Percentiles rank a stretch among this genome's conserved stretches.
Conservation (phyloP, 306 rosid species). For the Castanea sativa region DNA sequence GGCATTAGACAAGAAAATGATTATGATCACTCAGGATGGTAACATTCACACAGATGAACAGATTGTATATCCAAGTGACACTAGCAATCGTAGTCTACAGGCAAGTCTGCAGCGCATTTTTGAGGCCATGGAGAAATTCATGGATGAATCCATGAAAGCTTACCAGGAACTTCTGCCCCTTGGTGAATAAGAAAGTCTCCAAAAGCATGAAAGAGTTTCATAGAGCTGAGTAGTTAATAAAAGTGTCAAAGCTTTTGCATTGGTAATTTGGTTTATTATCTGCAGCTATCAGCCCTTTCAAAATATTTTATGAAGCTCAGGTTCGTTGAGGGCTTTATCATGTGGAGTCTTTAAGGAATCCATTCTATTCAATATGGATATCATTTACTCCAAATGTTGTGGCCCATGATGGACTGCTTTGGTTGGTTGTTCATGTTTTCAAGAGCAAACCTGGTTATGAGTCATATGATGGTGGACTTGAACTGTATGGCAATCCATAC, state of each 20-base stretch:
- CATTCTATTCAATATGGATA: neutral
- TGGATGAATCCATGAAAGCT: conserved; percentile 57
- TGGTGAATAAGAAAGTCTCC: conserved; percentile 53
- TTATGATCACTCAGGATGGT: conserved; percentile 53
- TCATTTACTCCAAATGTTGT: neutral
- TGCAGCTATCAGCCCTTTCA: conserved; percentile 13
- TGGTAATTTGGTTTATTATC: conserved; percentile 15
- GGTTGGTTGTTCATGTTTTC: neutral
- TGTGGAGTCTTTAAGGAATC: conserved; percentile 10
- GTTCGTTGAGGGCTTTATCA: conserved; percentile 7
- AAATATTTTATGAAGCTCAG: conserved; percentile 10
- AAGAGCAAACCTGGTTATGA: too few relatives aligned
- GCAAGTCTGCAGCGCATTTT: conserved; percentile 83
- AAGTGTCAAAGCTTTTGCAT: neutral
- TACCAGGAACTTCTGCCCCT: conserved; percentile 85
- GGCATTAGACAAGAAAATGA: conserved; percentile 74
- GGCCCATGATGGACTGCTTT: conserved; percentile 4
- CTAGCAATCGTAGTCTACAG: conserved; percentile 69
- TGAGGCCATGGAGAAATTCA: conserved; percentile 96
- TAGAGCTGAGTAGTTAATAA: conserved; percentile 10
- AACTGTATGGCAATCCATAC: neutral
- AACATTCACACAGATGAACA: conserved; percentile 52
- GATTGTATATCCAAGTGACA: conserved; percentile 69
- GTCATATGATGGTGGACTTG: neutral
- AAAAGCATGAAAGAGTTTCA: conserved; percentile 41